phyloP scores from a whole-genome alignment of 169 alveolate genomes.

The Cystoisospora suis region DNA sequence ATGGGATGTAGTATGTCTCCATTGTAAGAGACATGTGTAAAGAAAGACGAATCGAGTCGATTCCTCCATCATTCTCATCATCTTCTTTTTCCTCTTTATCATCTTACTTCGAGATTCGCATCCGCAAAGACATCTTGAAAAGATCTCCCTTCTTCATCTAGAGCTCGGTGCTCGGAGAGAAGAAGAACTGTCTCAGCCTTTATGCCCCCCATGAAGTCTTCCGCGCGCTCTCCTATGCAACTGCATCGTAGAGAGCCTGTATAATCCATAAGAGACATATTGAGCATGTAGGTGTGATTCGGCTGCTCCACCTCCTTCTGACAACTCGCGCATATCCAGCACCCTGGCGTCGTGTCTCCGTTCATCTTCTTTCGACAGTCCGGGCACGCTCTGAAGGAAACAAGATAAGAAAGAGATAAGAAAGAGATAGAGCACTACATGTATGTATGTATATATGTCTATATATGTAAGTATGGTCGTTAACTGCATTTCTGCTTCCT shows the following conservation, averaged over 20 bases:
- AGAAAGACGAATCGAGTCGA: too few relatives aligned
- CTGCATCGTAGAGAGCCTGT: constrained; percentile 18
- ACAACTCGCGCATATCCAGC: constrained; percentile 38
- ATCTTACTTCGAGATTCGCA: constrained; percentile 25
- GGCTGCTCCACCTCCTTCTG: constrained; percentile 33
- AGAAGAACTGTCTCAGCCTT: constrained; percentile 10
- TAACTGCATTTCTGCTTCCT: too few relatives aligned
- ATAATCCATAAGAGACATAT: background rate
- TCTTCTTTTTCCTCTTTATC: too few relatives aligned
- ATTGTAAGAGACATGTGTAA: too few relatives aligned
- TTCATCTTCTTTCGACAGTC: constrained; percentile 54
- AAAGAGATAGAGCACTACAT: background rate
- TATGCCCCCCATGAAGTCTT: constrained; percentile 1
- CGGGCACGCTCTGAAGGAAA: constrained; percentile 36
- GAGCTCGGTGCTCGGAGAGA: background rate
- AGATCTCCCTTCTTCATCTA: constrained; percentile 30
- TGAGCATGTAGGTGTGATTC: constrained; percentile 28
- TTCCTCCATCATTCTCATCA: too few relatives aligned
- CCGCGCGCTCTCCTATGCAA: constrained; percentile 31
- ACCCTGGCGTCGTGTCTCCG: background rate
- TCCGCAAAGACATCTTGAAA: constrained; percentile 40
- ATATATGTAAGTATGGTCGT: background rate
- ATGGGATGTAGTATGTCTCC: too few relatives aligned
- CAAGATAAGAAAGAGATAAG: background rate
- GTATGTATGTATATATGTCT: background rate